Evolutionary conservation across 1,139 yeast species (phyloP).

Genomic region (Debaryomyces sp.): DNA sequence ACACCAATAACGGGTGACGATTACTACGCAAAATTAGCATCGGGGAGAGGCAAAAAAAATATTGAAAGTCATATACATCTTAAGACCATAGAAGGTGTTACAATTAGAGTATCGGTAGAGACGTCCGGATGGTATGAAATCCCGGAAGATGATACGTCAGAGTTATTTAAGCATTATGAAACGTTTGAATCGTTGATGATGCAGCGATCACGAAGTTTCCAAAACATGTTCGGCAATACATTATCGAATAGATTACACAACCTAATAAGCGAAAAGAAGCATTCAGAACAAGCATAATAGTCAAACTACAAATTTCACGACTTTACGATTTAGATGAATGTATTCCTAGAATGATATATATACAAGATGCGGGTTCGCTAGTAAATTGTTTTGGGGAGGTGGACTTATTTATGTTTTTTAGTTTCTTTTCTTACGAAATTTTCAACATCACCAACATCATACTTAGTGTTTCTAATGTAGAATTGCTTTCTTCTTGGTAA

Average conservation of each 20-base stretch:
- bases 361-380: slow-evolving; percentile 16
- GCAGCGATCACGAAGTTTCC: slow-evolving; percentile 36
- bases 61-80: slow-evolving; percentile 18
- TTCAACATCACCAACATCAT: slow-evolving; percentile 83
- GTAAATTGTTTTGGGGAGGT: background rate
- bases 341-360: slow-evolving; percentile 7
- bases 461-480: slow-evolving; percentile 80
- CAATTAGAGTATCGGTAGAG: slow-evolving; percentile 30
- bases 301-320: slow-evolving; percentile 3
- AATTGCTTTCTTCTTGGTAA: slow-evolving; percentile 79
- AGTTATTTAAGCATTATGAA: slow-evolving; percentile 29
- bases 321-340: slow-evolving; percentile 4
- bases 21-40: slow-evolving; percentile 3
- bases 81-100: slow-evolving; percentile 23
- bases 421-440: slow-evolving; percentile 35
- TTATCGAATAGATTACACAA: slow-evolving; percentile 26
- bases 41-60: slow-evolving; percentile 12
- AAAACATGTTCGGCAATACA: slow-evolving; percentile 29
- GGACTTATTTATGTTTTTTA: slow-evolving; percentile 16
- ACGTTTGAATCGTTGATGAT: slow-evolving; percentile 51
- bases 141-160: slow-evolving; percentile 8
- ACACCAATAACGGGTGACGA: slow-evolving; percentile 2
- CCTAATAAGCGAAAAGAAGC: slow-evolving; percentile 10
- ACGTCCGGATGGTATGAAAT: slow-evolving; percentile 38
- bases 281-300: background rate